Base-by-base conservation (phyloP, 768 basidiomycete genomes). In the Termitomyces sp. region DNA sequence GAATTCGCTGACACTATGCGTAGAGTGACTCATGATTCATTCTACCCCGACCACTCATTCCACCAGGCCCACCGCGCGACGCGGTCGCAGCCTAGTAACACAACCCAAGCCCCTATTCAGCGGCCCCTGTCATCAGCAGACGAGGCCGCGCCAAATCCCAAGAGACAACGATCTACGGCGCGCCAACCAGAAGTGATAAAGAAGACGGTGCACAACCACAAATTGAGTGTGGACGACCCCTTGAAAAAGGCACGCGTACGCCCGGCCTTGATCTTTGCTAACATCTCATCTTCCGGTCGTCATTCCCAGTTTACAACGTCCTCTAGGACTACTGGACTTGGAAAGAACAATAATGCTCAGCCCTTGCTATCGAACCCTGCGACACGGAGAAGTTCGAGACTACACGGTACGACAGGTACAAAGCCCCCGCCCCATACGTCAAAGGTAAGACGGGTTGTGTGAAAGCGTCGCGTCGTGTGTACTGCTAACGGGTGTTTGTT, bases 211-310 rank as follows among this genome's bases (percentile, higher is more conserved):
- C 71, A 80, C 38, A 65, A 56, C 62, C 79, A 76, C 68, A 90
- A 87, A 78, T 71, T 80, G 65, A 75, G 74, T 68, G 71, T 79
- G 66, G 86, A 87, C 74, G 86, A 88, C 72, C 82, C 84, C 71
- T 76, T 80, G 80, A 90, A 89, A 88, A 91, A 92, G 89, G 90
- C 86, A 89, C 84, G 88, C 86, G 84, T 84, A 80, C 87, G 86
- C 85, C 86, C 85, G 86, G 87, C 85, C 81, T 81, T 88, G 82
- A 85, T 82, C 77, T 83, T 87, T 86, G 80, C 84, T 88, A 88
- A 88, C 78, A 79, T 88, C 88, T 90, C 87, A 88, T 88, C 85
- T 76, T 82, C 83, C 74, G 81, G 82, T 84, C 86, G 84, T 82
- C 80, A 80, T 83, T 83, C 83, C 74, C 87, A 89, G 86, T 79